phyloP scores from a whole-genome alignment of 148 eudicot species.

The Pharnaceum exiguum region DNA sequence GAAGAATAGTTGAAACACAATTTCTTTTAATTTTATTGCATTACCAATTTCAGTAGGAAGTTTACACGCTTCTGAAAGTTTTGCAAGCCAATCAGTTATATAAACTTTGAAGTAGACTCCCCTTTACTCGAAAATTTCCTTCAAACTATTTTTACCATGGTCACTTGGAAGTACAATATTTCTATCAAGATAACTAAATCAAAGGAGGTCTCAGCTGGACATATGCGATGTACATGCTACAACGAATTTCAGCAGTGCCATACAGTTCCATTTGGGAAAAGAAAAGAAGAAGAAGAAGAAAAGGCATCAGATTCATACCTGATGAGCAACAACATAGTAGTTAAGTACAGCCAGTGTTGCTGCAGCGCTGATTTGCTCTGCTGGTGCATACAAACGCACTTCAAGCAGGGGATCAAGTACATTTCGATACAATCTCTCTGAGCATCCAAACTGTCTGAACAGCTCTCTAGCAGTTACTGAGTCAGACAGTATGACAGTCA shows the following conservation, averaged over 20 bases:
- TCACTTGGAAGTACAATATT: too few relatives aligned
- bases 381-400: slow-evolving; percentile 71
- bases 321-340: slow-evolving; percentile 61
- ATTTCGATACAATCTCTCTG: slow-evolving; percentile 49
- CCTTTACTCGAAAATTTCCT: too few relatives aligned
- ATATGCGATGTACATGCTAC: not conserved
- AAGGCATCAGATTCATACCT: slow-evolving; percentile 47
- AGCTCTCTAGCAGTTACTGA: slow-evolving; percentile 86
- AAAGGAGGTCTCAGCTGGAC: too few relatives aligned
- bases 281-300: not conserved
- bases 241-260: not conserved
- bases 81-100: too few relatives aligned
- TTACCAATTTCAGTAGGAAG: too few relatives aligned
- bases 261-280: not conserved
- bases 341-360: slow-evolving; percentile 65
- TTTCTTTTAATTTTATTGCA: too few relatives aligned
- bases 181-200: too few relatives aligned
- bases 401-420: slow-evolving; percentile 58
- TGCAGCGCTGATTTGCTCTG: slow-evolving; percentile 79
- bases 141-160: too few relatives aligned
- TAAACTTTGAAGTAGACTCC: too few relatives aligned
- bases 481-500: slow-evolving; percentile 16
- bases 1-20: too few relatives aligned
- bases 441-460: slow-evolving; percentile 65
- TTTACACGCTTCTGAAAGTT: too few relatives aligned